Conservation (phyloP, 2,329 filamentous ascomycete species). For the Talaromyces verruculosus region DNA sequence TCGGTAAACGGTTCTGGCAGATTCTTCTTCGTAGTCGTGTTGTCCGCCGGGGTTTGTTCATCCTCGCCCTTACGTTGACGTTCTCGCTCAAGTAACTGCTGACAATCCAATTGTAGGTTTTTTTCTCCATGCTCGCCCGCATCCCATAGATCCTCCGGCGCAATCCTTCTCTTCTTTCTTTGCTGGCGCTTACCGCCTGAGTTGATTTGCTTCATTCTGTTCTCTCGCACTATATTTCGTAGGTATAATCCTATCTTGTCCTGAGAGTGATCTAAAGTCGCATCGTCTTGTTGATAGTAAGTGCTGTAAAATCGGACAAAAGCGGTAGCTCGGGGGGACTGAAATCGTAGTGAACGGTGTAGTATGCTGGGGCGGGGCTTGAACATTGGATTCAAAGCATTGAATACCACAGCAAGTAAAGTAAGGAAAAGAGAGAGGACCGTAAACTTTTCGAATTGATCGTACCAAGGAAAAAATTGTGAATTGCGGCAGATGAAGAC, state of each 20-base stretch:
- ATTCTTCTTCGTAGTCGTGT: constrained; percentile 24
- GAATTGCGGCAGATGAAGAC: constrained; percentile 12
- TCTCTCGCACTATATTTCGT: constrained; percentile 15
- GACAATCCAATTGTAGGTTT: constrained; percentile 64
- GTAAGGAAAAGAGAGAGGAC: background rate
- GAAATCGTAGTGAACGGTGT: constrained; percentile 6
- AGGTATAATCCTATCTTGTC: constrained; percentile 1
- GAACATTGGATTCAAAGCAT: constrained; percentile 16
- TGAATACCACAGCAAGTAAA: background rate
- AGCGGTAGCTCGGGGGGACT: background rate
- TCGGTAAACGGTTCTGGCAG: constrained; percentile 70
- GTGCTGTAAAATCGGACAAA: constrained; percentile 1
- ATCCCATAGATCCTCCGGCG: constrained; percentile 57
- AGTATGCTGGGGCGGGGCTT: background rate
- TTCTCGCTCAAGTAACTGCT: constrained; percentile 38
- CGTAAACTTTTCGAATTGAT: background rate
- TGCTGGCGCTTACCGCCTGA: constrained; percentile 24
- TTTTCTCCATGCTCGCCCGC: constrained; percentile 63
- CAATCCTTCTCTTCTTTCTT: constrained; percentile 50
- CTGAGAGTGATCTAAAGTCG: background rate
- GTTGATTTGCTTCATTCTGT: constrained; percentile 29
- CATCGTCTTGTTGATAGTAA: constrained; percentile 4
- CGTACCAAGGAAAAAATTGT: constrained; percentile 3
- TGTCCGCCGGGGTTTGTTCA: constrained; percentile 24
- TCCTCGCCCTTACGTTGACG: constrained; percentile 26